Percentiles rank a stretch among this genome's conserved stretches.
Conservation (phyloP, 2,329 filamentous ascomycete species). For the Aspergillus pseudoterreus region DNA sequence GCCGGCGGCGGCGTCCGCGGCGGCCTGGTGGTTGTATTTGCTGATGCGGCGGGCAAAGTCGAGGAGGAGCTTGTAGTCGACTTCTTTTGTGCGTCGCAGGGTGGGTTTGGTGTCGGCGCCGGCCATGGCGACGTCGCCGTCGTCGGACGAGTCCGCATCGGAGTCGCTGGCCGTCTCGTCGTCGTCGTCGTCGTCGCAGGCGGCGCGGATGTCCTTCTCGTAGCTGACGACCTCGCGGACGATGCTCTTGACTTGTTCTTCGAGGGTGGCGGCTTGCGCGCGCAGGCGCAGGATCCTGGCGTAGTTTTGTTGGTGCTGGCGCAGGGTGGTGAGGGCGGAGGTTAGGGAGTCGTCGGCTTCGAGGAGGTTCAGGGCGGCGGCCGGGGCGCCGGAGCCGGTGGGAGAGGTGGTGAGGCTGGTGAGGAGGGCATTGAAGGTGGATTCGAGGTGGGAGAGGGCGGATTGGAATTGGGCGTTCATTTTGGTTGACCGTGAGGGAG, state of each 20-base stretch:
- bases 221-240: slow-evolving; percentile 38
- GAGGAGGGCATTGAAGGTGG: slow-evolving; percentile 40
- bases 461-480: slow-evolving; percentile 41
- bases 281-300: slow-evolving; percentile 39
- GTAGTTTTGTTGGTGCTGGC: slow-evolving; percentile 44
- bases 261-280: slow-evolving; percentile 36
- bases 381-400: slow-evolving; percentile 40
- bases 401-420: slow-evolving; percentile 42
- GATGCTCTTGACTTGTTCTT: slow-evolving; percentile 40
- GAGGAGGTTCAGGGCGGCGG: slow-evolving; percentile 38
- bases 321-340: slow-evolving; percentile 39
- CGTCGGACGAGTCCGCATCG: not conserved
- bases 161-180: slow-evolving; percentile 26
- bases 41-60: slow-evolving; percentile 46
- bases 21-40: slow-evolving; percentile 45
- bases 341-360: slow-evolving; percentile 41
- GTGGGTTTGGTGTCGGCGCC: not conserved
- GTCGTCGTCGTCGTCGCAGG: slow-evolving; percentile 25
- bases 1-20: slow-evolving; percentile 38
- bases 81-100: slow-evolving; percentile 27
- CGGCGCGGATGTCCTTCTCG: slow-evolving; percentile 37
- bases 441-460: slow-evolving; percentile 39
- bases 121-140: not conserved
- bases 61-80: slow-evolving; percentile 43
- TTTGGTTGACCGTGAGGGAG: slow-evolving; percentile 3